Evolutionary conservation across 768 basidiomycete species (phyloP), one percentile per base, ranked within the genome.

Genomic region (Hirschioporus abietinus): DNA sequence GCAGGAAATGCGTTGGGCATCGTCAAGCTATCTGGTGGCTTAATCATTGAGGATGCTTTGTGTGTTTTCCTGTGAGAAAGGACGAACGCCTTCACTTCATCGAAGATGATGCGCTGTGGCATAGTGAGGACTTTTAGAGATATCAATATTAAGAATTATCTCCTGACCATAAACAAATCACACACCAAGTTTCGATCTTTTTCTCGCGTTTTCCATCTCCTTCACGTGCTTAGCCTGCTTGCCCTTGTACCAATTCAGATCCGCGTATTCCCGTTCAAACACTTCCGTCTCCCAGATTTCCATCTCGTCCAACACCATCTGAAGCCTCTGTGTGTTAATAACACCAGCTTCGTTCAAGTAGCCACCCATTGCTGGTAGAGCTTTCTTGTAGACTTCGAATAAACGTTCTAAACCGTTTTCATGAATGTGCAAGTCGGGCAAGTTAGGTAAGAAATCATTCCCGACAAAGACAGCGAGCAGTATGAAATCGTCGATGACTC

Each of bases 401-500:
- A 99, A 79, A 70, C 83, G 85, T 78, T 99, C 95, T 70, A 99
- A 75, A 18, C 94, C 97, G 74, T 98, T 97, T 78, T 97, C 94
- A 72, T 99, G 95, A 75, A 99, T 99, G 75, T 99, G 97, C 27
- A 99, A 77, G 76, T 97, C 95, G 5, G 97, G 97, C 66, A 99
- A 77, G 79, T 99, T 93, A 8, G 96, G 97, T 69, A 99, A 77
- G 78, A 99, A 99, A 79, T 98, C 96, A 74, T 99, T 99, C 35
- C 97, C 97, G 63, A 99, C 90, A 72, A 99, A 99, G 27, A 99
- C 94, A 25, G 95, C 93, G 71, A 99, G 86, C 7, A 99, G 82
- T 72, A 99, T 92, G 77, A 99, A 99, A 79, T 99, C 97, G 76
- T 99, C 96, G 74, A 99, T 96, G 76, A 99, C 83, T 36, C 93